Percentiles rank a stretch among this genome's conserved stretches.
These are phyloP conservation scores for Reutealis trisperma DNA, from an alignment of 345 rosid species.

Conservation along the genomic window DNA sequence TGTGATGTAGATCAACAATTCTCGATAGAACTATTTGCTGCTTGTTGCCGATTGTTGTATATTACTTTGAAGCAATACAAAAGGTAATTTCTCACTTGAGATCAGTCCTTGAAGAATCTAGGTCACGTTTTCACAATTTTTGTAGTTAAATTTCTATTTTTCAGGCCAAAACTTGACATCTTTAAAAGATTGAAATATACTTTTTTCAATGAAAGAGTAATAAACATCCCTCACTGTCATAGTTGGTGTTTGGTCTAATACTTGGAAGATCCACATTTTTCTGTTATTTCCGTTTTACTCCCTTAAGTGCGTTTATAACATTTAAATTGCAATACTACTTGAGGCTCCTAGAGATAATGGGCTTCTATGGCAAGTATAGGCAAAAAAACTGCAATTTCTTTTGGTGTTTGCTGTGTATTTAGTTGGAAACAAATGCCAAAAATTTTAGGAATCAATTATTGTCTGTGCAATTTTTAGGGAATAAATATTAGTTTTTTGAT, in stretches of 20 bases:
- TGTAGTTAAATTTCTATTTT: constrained; percentile 3
- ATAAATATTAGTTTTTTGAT: neutral
- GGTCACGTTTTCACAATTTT: neutral
- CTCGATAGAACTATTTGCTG: constrained; percentile 53
- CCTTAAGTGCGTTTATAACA: neutral
- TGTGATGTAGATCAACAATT: constrained; percentile 50
- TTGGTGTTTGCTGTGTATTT: neutral
- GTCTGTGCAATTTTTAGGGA: neutral
- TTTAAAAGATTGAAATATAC: neutral
- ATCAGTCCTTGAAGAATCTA: neutral
- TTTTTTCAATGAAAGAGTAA: neutral
- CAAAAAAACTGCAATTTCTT: neutral
- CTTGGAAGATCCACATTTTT: neutral
- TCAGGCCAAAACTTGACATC: neutral
- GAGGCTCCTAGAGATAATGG: neutral
- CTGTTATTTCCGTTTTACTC: neutral
- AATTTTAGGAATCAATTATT: neutral
- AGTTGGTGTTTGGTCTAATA: neutral
- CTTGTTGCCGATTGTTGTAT: constrained; percentile 72
- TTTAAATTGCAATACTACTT: neutral
- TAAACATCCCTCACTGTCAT: neutral
- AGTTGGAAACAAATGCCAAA: neutral
- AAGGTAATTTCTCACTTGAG: constrained; percentile 43
- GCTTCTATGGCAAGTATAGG: neutral
- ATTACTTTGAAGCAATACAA: constrained; percentile 79